phyloP scores from a whole-genome alignment of 495 filamentous ascomycete genomes.

The Lepidopterella palustris region DNA sequence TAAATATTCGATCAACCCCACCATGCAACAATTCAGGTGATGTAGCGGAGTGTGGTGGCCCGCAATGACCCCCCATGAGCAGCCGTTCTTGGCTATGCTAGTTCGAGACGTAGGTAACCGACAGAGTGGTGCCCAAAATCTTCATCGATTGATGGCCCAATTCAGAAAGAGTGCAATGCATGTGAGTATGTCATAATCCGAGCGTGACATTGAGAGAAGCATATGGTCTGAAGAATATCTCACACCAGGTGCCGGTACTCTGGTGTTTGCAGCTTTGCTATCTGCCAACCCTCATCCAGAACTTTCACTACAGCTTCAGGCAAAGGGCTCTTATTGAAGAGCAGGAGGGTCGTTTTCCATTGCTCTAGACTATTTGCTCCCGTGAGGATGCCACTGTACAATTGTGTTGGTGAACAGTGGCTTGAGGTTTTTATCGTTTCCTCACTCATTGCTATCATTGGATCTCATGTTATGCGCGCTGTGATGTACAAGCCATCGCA shows the following conservation, averaged over 20 bases:
- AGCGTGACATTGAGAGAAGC: too few species aligned
- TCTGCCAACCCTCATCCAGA: slow-evolving; percentile 66
- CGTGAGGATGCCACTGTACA: slow-evolving; percentile 56
- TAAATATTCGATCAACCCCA: too few species aligned
- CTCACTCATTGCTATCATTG: background rate
- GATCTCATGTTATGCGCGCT: background rate
- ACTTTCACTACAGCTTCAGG: slow-evolving; percentile 73
- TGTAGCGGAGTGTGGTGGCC: too few species aligned
- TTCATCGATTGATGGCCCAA: too few species aligned
- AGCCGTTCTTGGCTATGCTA: too few species aligned
- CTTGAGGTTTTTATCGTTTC: background rate
- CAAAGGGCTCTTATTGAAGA: slow-evolving; percentile 77
- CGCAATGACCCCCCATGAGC: too few species aligned
- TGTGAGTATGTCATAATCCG: too few species aligned
- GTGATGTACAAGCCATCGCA: slow-evolving; percentile 3
- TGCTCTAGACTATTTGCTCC: slow-evolving; percentile 70
- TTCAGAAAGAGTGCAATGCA: too few species aligned
- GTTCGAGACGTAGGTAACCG: too few species aligned
- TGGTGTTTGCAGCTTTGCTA: slow-evolving; percentile 54
- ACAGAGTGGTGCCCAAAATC: too few species aligned
- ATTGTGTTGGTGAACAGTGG: background rate
- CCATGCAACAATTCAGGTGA: too few species aligned
- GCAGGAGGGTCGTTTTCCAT: slow-evolving; percentile 63
- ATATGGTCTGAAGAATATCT: background rate
- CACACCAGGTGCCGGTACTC: slow-evolving; percentile 58